phyloP scores from a whole-genome alignment of 495 filamentous ascomycete species.

The Aspergillus affinis region DNA sequence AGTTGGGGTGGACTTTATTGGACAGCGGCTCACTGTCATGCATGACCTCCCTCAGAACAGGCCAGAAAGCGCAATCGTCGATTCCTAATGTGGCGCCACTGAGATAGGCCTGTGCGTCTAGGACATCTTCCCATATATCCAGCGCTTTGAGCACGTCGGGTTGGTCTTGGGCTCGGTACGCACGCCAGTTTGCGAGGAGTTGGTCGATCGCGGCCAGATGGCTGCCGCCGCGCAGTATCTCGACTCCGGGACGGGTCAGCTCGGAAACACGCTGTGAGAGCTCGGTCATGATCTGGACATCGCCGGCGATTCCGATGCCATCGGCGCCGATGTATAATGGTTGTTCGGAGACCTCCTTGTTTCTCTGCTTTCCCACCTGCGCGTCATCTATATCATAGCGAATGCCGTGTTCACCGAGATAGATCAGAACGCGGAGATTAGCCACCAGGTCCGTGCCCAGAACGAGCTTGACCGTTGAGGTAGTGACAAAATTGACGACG shows the following conservation, averaged over 20 bases:
- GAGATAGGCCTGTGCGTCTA: conserved; percentile 53
- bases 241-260: conserved; percentile 31
- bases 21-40: conserved; percentile 27
- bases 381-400: conserved; percentile 38
- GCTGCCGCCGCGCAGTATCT: conserved; percentile 32
- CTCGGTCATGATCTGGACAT: conserved; percentile 33
- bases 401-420: conserved; percentile 59
- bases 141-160: conserved; percentile 28
- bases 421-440: conserved; percentile 57
- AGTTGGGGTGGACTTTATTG: conserved; percentile 35
- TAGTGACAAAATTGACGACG: conserved; percentile 70
- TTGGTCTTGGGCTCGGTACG: conserved; percentile 14
- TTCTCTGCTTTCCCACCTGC: conserved; percentile 6
- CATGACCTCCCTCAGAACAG: conserved; percentile 61
- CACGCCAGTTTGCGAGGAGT: conserved; percentile 34
- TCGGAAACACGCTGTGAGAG: conserved; percentile 27
- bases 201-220: conserved; percentile 33
- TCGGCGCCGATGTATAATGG: conserved; percentile 33
- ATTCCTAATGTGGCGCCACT: conserved; percentile 55
- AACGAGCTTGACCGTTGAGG: conserved; percentile 52
- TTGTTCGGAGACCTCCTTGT: conserved; percentile 2
- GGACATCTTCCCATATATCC: conserved; percentile 49
- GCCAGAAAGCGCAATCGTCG: conserved; percentile 73
- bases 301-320: conserved; percentile 33
- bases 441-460: conserved; percentile 52